Evolutionary conservation across 768 basidiomycete species (phyloP).

Genomic region (Amanita thiersii): DNA sequence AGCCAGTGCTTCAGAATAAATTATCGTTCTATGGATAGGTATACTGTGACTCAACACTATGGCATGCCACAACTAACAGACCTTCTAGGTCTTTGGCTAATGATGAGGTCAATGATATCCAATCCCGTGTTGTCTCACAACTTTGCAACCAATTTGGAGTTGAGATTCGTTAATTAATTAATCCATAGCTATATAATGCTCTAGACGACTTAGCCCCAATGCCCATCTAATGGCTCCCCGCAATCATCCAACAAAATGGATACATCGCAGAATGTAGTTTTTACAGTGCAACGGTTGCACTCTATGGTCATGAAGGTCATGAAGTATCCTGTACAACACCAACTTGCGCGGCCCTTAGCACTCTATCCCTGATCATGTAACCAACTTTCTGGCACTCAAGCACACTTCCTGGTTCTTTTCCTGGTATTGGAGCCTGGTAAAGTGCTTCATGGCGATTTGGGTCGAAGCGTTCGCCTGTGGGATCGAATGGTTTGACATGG

Average conservation of each 20-base stretch:
- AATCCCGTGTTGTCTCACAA: conserved; percentile 48
- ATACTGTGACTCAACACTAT: conserved; percentile 11
- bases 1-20: conserved; percentile 88
- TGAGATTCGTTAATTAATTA: conserved; percentile 64
- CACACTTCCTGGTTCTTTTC: conserved; percentile 82
- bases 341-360: conserved; percentile 92
- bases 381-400: conserved; percentile 87
- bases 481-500: conserved; percentile 87
- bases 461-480: conserved; percentile 88
- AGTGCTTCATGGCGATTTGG: conserved; percentile 94
- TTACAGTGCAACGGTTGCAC: background rate
- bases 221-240: conserved; percentile 12
- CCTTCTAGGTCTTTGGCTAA: conserved; percentile 70
- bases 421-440: conserved; percentile 89
- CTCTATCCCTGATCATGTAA: conserved; percentile 90
- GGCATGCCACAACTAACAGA: conserved; percentile 5
- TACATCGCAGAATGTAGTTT: too few relatives aligned
- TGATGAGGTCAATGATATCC: conserved; percentile 81
- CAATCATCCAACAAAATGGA: background rate
- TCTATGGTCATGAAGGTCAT: conserved; percentile 16
- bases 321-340: conserved; percentile 79
- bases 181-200: conserved; percentile 14
- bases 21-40: conserved; percentile 97
- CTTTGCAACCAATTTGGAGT: conserved; percentile 63
- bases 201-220: conserved; percentile 14